Percentiles rank a stretch among this genome's conserved stretches.
Conservation (phyloP, 2,329 filamentous ascomycete genomes). For the Aspergillus arachidicola region DNA sequence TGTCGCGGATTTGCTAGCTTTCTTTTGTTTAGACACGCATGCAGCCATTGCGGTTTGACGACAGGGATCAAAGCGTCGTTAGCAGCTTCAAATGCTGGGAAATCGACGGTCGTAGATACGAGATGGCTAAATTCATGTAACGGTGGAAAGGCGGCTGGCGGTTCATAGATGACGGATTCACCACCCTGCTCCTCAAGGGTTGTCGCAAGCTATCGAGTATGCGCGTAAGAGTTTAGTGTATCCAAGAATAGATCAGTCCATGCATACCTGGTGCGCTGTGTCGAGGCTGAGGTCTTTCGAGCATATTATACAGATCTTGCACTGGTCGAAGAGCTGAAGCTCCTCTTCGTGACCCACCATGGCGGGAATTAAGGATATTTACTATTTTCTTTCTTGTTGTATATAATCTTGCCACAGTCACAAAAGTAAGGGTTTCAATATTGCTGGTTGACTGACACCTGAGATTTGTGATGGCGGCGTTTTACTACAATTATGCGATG, state of each 20-base stretch:
- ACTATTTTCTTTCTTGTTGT: background rate
- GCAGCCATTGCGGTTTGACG: constrained; percentile 80
- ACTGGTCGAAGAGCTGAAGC: constrained; percentile 47
- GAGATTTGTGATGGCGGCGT: background rate
- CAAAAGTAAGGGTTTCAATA: background rate
- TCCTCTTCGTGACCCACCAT: constrained; percentile 33
- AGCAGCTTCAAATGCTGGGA: constrained; percentile 78
- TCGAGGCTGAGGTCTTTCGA: constrained; percentile 44
- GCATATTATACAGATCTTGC: constrained; percentile 50
- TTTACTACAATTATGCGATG: constrained; percentile 1
- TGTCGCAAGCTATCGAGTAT: constrained; percentile 45
- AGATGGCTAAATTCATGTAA: constrained; percentile 63
- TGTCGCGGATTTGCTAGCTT: constrained; percentile 78
- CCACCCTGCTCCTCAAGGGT: constrained; percentile 54
- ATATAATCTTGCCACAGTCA: background rate
- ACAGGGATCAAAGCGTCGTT: constrained; percentile 80
- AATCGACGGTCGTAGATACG: constrained; percentile 80
- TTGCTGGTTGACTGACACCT: background rate
- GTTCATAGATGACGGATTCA: constrained; percentile 46
- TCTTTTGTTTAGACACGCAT: constrained; percentile 66
- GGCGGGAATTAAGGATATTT: constrained; percentile 7
- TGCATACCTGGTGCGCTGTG: constrained; percentile 44
- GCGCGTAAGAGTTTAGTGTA: background rate
- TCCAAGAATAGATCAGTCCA: background rate
- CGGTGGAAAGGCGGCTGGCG: constrained; percentile 38